Conservation (phyloP, 495 filamentous ascomycete genomes). For the Bryoglossum gracile region DNA sequence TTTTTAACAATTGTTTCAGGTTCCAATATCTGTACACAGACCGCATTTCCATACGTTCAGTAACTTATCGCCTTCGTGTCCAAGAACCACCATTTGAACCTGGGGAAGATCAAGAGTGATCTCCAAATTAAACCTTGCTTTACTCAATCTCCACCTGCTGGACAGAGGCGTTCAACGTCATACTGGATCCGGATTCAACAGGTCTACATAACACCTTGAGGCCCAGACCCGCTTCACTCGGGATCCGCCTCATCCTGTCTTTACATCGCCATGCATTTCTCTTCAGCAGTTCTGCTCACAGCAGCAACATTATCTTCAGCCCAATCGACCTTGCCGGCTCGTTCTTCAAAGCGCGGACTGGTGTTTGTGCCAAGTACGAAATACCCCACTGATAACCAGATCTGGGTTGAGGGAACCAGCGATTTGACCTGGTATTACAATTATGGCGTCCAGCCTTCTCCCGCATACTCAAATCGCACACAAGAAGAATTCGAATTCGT, state of each 20-base stretch:
- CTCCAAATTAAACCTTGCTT: background rate
- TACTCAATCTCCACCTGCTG: background rate
- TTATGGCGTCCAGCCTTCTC: constrained; percentile 49
- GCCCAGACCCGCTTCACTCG: background rate
- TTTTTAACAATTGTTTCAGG: no score
- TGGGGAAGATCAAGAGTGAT: background rate
- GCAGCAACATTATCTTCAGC: constrained; percentile 21
- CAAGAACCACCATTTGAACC: background rate
- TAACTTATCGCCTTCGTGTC: background rate
- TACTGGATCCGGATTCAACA: no score
- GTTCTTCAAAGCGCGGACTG: constrained; percentile 63
- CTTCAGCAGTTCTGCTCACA: constrained; percentile 12
- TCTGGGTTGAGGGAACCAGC: constrained; percentile 46
- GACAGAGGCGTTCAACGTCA: background rate
- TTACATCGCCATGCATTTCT: constrained; percentile 15
- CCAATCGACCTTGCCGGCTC: constrained; percentile 28
- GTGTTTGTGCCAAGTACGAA: constrained; percentile 48
- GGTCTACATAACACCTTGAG: background rate
- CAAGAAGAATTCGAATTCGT: constrained; percentile 58
- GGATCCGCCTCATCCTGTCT: background rate
- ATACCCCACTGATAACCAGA: constrained; percentile 47
- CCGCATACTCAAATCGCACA: constrained; percentile 32
- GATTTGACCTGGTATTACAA: constrained; percentile 81
- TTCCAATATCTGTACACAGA: no score
- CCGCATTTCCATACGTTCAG: no score